A percentile compares a stretch with the other conserved stretches of the same genome.
These are phyloP conservation scores for Grosmannia clavigera DNA, from an alignment of 2,329 filamentous ascomycete genomes.

Conservation along the genomic window DNA sequence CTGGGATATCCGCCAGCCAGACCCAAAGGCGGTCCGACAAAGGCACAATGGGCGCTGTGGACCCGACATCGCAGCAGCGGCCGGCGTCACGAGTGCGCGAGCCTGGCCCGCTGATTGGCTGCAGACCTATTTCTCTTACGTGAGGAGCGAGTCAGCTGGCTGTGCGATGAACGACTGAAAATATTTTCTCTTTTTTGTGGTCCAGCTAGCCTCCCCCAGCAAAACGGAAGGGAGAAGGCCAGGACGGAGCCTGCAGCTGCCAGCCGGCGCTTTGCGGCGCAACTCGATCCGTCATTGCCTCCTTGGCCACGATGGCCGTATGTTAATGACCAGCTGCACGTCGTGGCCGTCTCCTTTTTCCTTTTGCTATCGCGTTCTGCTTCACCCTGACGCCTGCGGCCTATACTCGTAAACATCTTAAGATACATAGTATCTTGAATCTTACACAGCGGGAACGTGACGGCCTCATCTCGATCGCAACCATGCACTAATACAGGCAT, in stretches of 20 bases:
- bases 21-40: background rate
- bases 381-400: background rate
- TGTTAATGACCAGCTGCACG: background rate
- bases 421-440: background rate
- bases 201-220: background rate
- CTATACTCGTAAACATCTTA: too few species aligned
- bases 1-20: background rate
- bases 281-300: too few species aligned
- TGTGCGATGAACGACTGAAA: background rate
- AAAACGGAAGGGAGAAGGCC: background rate
- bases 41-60: background rate
- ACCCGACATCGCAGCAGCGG: constrained; percentile 5
- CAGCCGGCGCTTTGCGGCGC: too few species aligned
- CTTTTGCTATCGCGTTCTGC: background rate
- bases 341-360: background rate
- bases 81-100: constrained; percentile 5
- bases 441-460: background rate
- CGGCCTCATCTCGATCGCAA: background rate
- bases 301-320: too few species aligned
- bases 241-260: background rate
- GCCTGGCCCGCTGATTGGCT: constrained; percentile 1
- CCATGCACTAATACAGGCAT: background rate
- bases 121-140: constrained; percentile 3
- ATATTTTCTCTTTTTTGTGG: background rate
- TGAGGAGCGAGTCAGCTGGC: constrained; percentile 7